Base-by-base conservation (phyloP, 1,284 basidiomycete species). In the Ganoderma leucocontextum region DNA sequence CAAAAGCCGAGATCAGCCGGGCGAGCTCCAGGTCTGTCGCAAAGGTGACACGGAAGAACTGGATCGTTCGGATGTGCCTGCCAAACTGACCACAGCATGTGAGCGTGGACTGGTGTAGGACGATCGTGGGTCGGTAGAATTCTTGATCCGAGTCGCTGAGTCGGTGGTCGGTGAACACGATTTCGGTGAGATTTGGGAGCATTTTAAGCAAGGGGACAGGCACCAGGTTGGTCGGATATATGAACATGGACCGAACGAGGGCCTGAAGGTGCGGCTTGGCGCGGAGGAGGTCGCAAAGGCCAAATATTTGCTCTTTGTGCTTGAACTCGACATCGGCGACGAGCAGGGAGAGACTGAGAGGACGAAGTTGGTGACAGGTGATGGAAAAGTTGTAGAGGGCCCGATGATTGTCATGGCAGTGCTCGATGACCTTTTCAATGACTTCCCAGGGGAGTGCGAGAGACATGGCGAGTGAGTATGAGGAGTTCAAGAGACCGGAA, bases 321-420 rank as follows among this genome's bases (percentile, higher is more conserved):
- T 55, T 55, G 52, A 29, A 10, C 25, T 29, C 33, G 15, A 55
- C 52, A 33, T 55, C 29, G 52, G 33, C 25, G 33, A 55, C 33
- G 52, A 55, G 52, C 1, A 55, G 29, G 33, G 52, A 15, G 52
- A 55, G 52, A 29, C 52, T 55, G 33, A 29, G 52, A 22, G 52
- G 29, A 19, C 52, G 52, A 9, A 55, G 52, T 33, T 55, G 52
- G 5, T 19, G 52, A 35, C 52, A 55, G 2, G 52, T 17, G 33
- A 55, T 8, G 29, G 52, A 55, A 33, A 55, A 55, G 29, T 55
- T 55, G 52, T 35, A 35, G 29, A 55, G 52, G 52, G 52, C 17
- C 13, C 52, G 52, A 17, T 19, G 52, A 19, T 22, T 35, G 15
- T 55, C 52, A 15, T 55, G 17, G 7, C 29, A 55, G 33, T 55